Conservation (phyloP, 495 filamentous ascomycete species). For the Talaromyces borbonicus region DNA sequence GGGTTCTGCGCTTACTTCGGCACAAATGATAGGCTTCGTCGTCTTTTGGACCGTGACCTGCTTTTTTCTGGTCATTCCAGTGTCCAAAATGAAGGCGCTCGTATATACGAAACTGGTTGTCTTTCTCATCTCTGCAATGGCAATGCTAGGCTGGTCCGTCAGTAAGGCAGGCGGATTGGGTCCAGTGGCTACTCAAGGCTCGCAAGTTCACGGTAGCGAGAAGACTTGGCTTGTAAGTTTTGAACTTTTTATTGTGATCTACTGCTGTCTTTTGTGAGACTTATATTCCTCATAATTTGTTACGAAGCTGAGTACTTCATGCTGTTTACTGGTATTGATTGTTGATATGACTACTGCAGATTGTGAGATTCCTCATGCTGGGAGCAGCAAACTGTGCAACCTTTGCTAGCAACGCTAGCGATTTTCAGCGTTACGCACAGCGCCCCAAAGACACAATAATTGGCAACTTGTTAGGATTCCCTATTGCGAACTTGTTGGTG, state of each 20-base stretch:
- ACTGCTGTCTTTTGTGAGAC: too few relatives aligned
- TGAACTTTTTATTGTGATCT: too few relatives aligned
- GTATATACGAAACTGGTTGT: neutral
- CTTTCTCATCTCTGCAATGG: neutral
- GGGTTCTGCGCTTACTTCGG: neutral
- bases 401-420: neutral
- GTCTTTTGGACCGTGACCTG: neutral
- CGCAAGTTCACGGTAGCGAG: neutral
- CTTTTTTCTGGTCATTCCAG: neutral
- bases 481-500: neutral
- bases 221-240: neutral
- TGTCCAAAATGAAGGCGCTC: neutral
- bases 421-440: neutral
- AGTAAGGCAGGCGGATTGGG: neutral
- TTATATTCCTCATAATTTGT: too few relatives aligned
- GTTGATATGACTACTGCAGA: neutral
- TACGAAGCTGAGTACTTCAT: too few relatives aligned
- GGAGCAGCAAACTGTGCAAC: neutral
- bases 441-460: neutral
- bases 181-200: neutral
- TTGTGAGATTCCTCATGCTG: neutral
- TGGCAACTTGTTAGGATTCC: neutral
- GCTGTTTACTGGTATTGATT: too few relatives aligned
- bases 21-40: neutral
- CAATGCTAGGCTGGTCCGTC: neutral